These are phyloP conservation scores for Pyrrhoderma noxium DNA, from an alignment of 1,284 basidiomycete genomes.

Conservation along the genomic window DNA sequence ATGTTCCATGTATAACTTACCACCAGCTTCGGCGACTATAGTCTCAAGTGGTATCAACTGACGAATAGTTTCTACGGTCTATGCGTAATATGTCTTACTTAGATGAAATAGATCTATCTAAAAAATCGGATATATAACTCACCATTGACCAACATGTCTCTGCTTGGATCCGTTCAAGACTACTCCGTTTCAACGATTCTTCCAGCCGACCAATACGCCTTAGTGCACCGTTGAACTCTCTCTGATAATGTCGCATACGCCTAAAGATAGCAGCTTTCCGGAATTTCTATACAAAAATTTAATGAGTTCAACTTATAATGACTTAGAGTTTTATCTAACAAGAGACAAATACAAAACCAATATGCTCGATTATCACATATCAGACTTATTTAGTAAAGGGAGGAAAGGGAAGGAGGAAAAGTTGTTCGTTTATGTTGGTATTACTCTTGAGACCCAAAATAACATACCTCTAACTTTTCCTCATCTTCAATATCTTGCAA, in stretches of 20 bases:
- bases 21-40: conserved; percentile 12
- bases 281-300: conserved; percentile 41
- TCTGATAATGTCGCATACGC: conserved; percentile 85
- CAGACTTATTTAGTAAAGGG: too few relatives aligned
- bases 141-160: conserved; percentile 16
- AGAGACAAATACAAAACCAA: too few relatives aligned
- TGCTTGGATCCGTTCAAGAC: conserved; percentile 3
- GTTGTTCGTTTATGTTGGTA: too few relatives aligned
- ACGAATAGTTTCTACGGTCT: conserved; percentile 34
- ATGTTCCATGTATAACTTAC: neutral
- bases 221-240: conserved; percentile 69
- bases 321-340: too few relatives aligned
- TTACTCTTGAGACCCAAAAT: too few relatives aligned
- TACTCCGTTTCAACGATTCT: conserved; percentile 1
- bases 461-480: conserved; percentile 63
- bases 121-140: neutral
- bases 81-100: neutral
- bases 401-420: too few relatives aligned
- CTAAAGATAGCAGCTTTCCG: conserved; percentile 92
- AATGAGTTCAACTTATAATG: too few relatives aligned
- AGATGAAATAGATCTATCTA: neutral
- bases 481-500: conserved; percentile 50
- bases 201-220: conserved; percentile 37
- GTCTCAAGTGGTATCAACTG: conserved; percentile 4
- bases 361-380: too few relatives aligned